Base-by-base conservation (phyloP, 176 grass and related monocot genomes). In the Saccharum officinarum region DNA sequence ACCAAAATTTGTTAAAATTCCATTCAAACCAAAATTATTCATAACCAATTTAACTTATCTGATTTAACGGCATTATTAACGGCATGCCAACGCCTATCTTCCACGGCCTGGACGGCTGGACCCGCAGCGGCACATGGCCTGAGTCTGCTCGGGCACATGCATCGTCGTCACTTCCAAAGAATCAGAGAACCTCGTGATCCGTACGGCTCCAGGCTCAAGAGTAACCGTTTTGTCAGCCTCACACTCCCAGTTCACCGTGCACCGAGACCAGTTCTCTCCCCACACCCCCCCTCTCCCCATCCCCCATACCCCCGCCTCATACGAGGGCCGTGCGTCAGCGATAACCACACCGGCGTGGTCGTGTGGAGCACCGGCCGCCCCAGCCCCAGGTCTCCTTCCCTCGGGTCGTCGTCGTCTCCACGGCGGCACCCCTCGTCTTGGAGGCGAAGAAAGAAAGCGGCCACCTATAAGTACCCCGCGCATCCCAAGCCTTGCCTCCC, bases 401-500 rank as follows among this genome's bases (percentile, higher is more conserved):
- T 28, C 22, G 3, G 49, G 2, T 28, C 62, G 15, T 28, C 80
- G 82, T 81, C 82, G 69, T 47, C 81, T 82, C 63, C 59, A 66
- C 15, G 17, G 41, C 34, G 16, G n/a, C 18, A 12, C 15, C 78
- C 15, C 30, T 80, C 85, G 69, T 84, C 89, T 91, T 91, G 84
- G 85, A 67, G 84, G 69, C 75, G 75, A 91, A 91, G 89, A 87
- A 91, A 91, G 84, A 84, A 91, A n/a, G 30, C 50, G 37, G 67
- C 64, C 41, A 52, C 52, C 52, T 76, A 81, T 79, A 84, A 69
- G 59, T 8, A 10, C 67, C 38, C 2, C 28, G 26, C 68, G 7
- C 41, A 33, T n/a, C n/a, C 78, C 28, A 14, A 38, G 37, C 37
- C 37, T 7, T 7, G 5, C 18, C 54, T 6, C n/a, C 37, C 79